Conservation (phyloP, 495 filamentous ascomycete species). For the Xylaria castorea region DNA sequence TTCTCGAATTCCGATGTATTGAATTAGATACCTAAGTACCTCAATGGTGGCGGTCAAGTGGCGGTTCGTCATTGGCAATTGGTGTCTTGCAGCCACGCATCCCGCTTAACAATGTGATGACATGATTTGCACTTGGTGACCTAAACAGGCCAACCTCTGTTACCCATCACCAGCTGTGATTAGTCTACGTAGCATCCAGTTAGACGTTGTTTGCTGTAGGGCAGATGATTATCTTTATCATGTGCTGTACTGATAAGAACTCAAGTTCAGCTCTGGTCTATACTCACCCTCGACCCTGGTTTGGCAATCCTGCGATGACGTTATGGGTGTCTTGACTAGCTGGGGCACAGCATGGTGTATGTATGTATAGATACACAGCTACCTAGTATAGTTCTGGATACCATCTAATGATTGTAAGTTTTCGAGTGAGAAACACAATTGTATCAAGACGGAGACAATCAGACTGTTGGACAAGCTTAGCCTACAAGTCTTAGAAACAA, state of each 20-base stretch:
- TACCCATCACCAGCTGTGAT: not conserved
- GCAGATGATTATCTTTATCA: not conserved
- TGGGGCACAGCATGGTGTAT: not conserved
- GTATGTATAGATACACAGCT: not conserved
- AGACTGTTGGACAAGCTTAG: not conserved
- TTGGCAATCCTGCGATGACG: not conserved
- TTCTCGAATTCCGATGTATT: not conserved
- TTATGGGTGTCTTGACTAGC: not conserved
- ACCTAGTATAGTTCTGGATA: not conserved
- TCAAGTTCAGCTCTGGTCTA: not conserved
- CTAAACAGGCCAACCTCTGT: not conserved
- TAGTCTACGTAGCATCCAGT: not conserved
- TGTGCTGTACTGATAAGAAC: not conserved
- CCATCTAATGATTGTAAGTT: not conserved
- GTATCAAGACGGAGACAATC: not conserved
- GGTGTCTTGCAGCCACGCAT: not conserved
- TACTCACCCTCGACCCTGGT: not conserved
- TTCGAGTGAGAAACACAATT: too few species aligned
- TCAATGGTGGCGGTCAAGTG: slow-evolving; percentile 5
- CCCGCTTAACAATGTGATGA: slow-evolving; percentile 21
- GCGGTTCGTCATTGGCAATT: slow-evolving; percentile 3
- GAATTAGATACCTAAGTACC: not conserved
- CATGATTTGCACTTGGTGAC: slow-evolving; percentile 20
- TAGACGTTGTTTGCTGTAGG: not conserved
- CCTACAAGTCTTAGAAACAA: not conserved